Evolutionary conservation across 2,329 filamentous ascomycete species (phyloP), one percentile per base, ranked within the genome.

Genomic region (Cercospora citrullina): DNA sequence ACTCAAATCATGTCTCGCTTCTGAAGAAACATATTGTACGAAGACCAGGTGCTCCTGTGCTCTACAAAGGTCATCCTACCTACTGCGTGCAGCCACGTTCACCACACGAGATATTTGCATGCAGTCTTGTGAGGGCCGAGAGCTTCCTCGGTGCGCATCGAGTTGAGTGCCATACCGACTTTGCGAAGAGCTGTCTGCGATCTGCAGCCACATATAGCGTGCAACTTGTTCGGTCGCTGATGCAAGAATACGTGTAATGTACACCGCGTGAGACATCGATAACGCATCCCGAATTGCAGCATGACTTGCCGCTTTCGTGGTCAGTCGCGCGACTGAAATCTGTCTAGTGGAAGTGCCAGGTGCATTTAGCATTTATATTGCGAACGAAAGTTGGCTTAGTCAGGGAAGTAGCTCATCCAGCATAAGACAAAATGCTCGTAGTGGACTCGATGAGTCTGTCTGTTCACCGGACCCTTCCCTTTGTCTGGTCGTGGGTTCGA

Each of bases 361-460:
- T 23, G 16, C 30, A 21, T 28, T 6, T 55, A 23, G 55, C 28
- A 7, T 59, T 59, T 18, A 36, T 59, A 16, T 12, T 28, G 18
- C 30, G 10, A 12, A 59, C 18, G 9, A 36, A 23, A 21, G 16
- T 0, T 8, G 10, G 18, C 9, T 23, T 36, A 10, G n/a, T 59
- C 55, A 59, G 55, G 55, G 30, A 36, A 59, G 55, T 59, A 59
- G 55, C 55, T 59, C 36, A 42, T 42, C n/a, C 6, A 42, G 36
- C 36, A 42, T 42, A 42, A 42, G 36, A 42, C 7, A 42, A 42
- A 42, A 42, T 42, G 36, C 36, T n/a, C 36, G 36, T 42, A 42
- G 36, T 42, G 16, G 36, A 42, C 36, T 42, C 36, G 36, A 8
- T n/a, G 36, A 42, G 36, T 42, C 36, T 42, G 36, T 42, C 36